These are phyloP conservation scores for Spathaspora sp. DNA, from an alignment of 805 yeast genomes.

Conservation along the genomic window DNA sequence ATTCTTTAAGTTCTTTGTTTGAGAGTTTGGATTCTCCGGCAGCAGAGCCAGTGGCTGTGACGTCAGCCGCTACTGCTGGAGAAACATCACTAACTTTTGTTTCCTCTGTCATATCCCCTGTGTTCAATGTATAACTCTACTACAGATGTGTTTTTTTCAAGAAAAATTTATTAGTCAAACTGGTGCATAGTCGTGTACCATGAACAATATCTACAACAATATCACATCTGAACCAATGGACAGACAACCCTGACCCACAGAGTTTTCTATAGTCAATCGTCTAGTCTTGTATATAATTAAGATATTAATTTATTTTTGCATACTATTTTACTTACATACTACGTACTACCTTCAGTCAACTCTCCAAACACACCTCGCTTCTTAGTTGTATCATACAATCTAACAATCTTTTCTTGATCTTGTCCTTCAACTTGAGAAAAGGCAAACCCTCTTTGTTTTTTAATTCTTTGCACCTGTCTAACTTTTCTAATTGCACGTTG, in stretches of 20 bases:
- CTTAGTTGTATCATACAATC: slow-evolving; percentile 94
- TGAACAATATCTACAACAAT: not conserved
- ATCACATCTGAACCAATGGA: too few relatives aligned
- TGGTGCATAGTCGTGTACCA: not conserved
- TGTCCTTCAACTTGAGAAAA: slow-evolving; percentile 89
- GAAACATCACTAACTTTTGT: slow-evolving; percentile 1
- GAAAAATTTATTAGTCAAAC: too few relatives aligned
- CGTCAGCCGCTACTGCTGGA: not conserved
- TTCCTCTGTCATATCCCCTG: not conserved
- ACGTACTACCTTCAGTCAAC: slow-evolving; percentile 23
- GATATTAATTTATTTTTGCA: not conserved
- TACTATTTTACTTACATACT: not conserved
- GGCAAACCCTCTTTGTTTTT: slow-evolving; percentile 97
- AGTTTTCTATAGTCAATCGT: too few relatives aligned
- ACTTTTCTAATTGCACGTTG: slow-evolving; percentile 96
- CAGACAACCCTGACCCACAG: too few relatives aligned
- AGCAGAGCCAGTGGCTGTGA: not conserved
- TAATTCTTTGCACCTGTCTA: slow-evolving; percentile 96
- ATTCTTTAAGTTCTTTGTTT: slow-evolving; percentile 82
- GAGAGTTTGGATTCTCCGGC: slow-evolving; percentile 29
- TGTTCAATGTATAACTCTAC: too few relatives aligned
- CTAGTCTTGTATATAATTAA: too few relatives aligned
- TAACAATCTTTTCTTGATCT: slow-evolving; percentile 85
- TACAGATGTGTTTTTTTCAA: too few relatives aligned
- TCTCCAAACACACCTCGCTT: slow-evolving; percentile 71